A percentile compares a stretch with the other conserved stretches of the same genome.
phyloP scores from a whole-genome alignment of 306 rosid species.

The Citrullus amarus region DNA sequence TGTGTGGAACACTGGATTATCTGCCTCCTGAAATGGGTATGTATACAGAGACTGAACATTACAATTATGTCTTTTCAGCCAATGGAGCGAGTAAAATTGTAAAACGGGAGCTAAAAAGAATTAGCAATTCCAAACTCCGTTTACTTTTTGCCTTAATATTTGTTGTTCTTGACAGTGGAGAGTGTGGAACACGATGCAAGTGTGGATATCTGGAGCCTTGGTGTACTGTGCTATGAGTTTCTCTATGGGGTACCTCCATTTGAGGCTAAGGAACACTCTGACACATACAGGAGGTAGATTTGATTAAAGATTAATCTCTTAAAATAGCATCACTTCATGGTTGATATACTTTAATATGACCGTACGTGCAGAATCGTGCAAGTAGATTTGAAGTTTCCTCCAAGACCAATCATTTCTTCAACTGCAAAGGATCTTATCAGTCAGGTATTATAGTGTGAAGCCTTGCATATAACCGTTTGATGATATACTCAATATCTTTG shows the following conservation, averaged over 20 bases:
- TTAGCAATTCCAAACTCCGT: neutral
- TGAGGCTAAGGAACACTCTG: slow-evolving; percentile 97
- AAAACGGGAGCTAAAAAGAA: neutral
- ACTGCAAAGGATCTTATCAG: slow-evolving; percentile 90
- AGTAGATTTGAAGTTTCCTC: slow-evolving; percentile 91
- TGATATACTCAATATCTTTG: neutral
- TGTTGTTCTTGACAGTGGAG: slow-evolving; percentile 50
- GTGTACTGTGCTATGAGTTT: slow-evolving; percentile 91
- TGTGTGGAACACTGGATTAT: slow-evolving; percentile 98
- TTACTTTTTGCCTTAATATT: neutral
- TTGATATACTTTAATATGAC: neutral
- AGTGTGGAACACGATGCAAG: slow-evolving; percentile 96
- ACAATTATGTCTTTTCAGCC: neutral
- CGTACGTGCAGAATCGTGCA: slow-evolving; percentile 62
- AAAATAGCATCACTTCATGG: neutral
- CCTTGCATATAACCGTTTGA: neutral
- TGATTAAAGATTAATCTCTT: neutral
- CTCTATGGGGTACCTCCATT: slow-evolving; percentile 96
- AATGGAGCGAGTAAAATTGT: neutral
- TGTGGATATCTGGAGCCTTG: slow-evolving; percentile 99
- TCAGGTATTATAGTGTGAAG: slow-evolving; percentile 35
- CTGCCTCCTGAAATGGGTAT: slow-evolving; percentile 99
- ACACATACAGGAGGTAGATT: slow-evolving; percentile 82
- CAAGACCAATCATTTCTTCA: slow-evolving; percentile 80
- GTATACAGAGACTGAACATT: neutral